Conservation (phyloP, 176 grass and related monocot genomes). For the Paspalum notatum region DNA sequence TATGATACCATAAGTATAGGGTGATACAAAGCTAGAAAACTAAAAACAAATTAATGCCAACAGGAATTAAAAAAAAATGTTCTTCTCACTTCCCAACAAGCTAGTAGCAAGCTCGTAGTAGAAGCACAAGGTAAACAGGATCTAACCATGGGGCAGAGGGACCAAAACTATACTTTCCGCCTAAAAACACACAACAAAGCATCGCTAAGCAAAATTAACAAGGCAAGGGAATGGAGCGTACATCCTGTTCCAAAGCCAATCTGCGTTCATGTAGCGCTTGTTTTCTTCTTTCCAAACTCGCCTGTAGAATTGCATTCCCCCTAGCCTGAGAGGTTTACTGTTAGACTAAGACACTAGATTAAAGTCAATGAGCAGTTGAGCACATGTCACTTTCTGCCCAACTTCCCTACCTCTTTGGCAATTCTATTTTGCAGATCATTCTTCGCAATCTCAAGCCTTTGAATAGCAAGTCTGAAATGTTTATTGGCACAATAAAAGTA, state of each 20-base stretch:
- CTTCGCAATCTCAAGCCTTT: constrained; percentile 95
- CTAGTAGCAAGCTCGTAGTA: neutral
- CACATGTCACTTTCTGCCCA: neutral
- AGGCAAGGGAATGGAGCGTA: constrained; percentile 58
- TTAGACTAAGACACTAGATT: constrained; percentile 45
- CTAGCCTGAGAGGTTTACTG: constrained; percentile 66
- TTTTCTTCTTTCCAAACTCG: constrained; percentile 99
- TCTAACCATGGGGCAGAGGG: neutral
- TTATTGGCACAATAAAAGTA: constrained; percentile 32
- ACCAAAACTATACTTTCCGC: neutral
- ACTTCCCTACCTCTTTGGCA: constrained; percentile 83
- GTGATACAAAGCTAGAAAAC: neutral
- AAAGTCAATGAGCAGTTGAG: neutral
- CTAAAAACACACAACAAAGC: constrained; percentile 21
- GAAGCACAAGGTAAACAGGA: constrained; percentile 25
- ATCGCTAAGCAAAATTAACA: constrained; percentile 30
- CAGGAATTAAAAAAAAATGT: neutral
- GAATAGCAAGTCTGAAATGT: constrained; percentile 91
- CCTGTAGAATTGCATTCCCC: constrained; percentile 97
- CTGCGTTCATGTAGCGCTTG: constrained; percentile 97
- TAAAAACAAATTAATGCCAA: neutral
- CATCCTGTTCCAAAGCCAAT: constrained; percentile 98
- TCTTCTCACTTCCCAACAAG: neutral
- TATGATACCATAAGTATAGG: constrained; percentile 18
- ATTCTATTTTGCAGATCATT: constrained; percentile 94